Evolutionary conservation across 495 filamentous ascomycete species (phyloP).

Genomic region (Penicillium bialowiezense): DNA sequence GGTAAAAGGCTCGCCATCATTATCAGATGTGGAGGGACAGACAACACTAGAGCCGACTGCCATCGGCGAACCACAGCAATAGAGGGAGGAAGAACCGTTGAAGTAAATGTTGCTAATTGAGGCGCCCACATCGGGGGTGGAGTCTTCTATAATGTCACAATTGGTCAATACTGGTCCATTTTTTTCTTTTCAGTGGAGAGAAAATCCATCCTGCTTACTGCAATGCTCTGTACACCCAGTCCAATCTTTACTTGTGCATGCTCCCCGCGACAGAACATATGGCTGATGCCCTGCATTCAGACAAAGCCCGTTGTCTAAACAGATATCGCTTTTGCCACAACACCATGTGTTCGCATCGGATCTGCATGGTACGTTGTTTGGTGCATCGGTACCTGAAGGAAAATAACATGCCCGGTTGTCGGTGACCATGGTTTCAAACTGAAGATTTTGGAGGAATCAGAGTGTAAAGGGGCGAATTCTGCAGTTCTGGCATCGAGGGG

Average conservation of each 20-base stretch:
- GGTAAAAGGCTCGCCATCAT: not conserved
- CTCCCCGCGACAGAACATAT: not conserved
- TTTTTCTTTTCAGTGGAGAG: not conserved
- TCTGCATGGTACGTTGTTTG: not conserved
- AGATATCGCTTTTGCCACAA: not conserved
- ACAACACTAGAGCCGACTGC: not conserved
- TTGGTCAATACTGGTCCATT: not conserved
- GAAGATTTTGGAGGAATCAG: not conserved
- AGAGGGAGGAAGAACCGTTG: not conserved
- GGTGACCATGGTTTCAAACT: not conserved
- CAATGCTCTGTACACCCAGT: not conserved
- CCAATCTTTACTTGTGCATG: slow-evolving; percentile 3
- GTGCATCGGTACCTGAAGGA: not conserved
- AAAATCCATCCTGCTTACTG: not conserved
- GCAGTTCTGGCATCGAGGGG: not conserved
- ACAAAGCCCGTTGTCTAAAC: slow-evolving; percentile 1
- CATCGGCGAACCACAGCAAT: slow-evolving; percentile 2
- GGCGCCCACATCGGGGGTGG: not conserved
- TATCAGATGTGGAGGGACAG: not conserved
- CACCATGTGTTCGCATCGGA: slow-evolving; percentile 1
- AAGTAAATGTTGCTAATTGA: not conserved
- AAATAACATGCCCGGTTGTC: not conserved
- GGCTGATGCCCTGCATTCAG: slow-evolving; percentile 1
- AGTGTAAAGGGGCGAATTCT: not conserved
- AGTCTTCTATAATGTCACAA: not conserved